These are phyloP conservation scores for Pythium pyrilobum DNA, from an alignment of 352 stramenopile genomes.

Conservation along the genomic window DNA sequence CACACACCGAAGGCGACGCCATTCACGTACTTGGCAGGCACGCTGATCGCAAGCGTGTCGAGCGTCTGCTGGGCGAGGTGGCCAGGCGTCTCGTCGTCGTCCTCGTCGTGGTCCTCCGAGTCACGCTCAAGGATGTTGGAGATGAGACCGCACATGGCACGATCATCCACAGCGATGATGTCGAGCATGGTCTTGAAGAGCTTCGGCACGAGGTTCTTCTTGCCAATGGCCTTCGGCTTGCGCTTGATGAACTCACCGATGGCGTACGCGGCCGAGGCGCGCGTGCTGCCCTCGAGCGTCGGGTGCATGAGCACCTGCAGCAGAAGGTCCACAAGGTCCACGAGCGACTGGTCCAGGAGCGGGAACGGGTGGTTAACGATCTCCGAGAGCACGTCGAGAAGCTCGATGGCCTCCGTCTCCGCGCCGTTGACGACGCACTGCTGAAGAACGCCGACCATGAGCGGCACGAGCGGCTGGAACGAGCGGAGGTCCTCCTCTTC, in stretches of 20 bases:
- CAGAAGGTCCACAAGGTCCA: conserved; percentile 76
- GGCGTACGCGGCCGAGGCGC: conserved; percentile 72
- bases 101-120: conserved; percentile 48
- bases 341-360: conserved; percentile 76
- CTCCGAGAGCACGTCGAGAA: conserved; percentile 84
- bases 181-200: conserved; percentile 86
- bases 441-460: conserved; percentile 85
- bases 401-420: conserved; percentile 79
- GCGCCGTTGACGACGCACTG: conserved; percentile 75
- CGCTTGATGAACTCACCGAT: conserved; percentile 86
- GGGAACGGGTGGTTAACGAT: conserved; percentile 81
- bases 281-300: conserved; percentile 72
- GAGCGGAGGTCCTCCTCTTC: conserved; percentile 62
- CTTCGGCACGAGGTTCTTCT: conserved; percentile 75
- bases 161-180: conserved; percentile 71
- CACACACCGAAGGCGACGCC: conserved; percentile 65
- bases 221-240: conserved; percentile 87
- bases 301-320: conserved; percentile 77
- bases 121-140: conserved; percentile 76
- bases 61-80: conserved; percentile 84
- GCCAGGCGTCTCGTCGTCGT: conserved; percentile 67
- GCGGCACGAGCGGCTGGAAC: conserved; percentile 71
- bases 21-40: conserved; percentile 84
- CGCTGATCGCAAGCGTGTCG: conserved; percentile 72
- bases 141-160: conserved; percentile 79